Evolutionary conservation across 768 basidiomycete species (phyloP), one percentile per base, ranked within the genome.

Genomic region (Tubosaeta sp.): DNA sequence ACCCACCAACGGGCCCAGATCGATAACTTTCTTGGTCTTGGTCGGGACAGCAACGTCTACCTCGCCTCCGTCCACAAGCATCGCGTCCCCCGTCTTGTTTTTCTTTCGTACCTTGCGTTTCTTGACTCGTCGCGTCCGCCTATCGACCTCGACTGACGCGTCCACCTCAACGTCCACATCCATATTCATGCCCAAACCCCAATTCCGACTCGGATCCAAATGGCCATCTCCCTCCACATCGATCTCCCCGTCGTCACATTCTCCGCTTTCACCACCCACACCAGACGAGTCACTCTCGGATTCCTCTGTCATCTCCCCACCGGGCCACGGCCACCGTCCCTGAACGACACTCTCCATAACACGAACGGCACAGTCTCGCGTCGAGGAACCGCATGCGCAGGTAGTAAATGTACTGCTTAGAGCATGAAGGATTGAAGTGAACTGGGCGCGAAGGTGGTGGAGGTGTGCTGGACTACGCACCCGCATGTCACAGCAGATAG

Each of bases 381-480:
- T 75, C 6, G 73, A 73, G 10, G 78, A 72, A 6, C 87, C 87
- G 55, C 87, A 89, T 0, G 87, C 87, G 48, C 87, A 89, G 1
- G 84, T 83, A 4, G 83, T 82, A 59, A 88, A 89, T 0, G 83
- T 86, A 16, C 82, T 82, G 7, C 80, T 73, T 46, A 89, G 76
- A 6, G 84, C 76, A 48, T 87, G 84, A 0, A 89, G 75, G 61
- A 88, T 82, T 22, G 82, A 80, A 0, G 83, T 76, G 70, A 87
- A 80, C 59, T 87, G 86, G 25, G 76, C 69, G 34, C 81, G 81
- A 14, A 86, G 74, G 53, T 81, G 79, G 18, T 71, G 62, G 21
- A 81, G 57, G 46, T 80, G 75, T 19, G 70, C 71, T 2, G 76
- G 73, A 30, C 78, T 84, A 59, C 46, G 27, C n/a, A 16, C 27